These are phyloP conservation scores for Pulveroboletus sp. DNA, from an alignment of 768 basidiomycete genomes.

Conservation along the genomic window DNA sequence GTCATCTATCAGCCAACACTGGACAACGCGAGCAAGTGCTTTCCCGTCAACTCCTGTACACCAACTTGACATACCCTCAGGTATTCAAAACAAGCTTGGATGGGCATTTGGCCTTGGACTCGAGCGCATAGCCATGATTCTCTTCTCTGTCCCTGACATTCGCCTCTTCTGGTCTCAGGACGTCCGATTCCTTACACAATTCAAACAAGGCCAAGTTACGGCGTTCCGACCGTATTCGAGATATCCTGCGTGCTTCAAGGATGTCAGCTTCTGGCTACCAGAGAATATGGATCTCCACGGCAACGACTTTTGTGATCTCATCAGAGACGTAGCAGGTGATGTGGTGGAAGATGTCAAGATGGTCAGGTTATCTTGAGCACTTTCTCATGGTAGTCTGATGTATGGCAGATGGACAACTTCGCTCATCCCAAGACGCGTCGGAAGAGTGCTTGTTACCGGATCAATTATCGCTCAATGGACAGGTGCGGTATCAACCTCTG, in stretches of 20 bases:
- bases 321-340: conserved; percentile 90
- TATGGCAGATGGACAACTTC: conserved; percentile 80
- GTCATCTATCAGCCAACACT: conserved; percentile 88
- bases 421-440: conserved; percentile 81
- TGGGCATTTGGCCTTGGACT: conserved; percentile 99
- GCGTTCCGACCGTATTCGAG: conserved; percentile 90
- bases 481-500: conserved; percentile 41
- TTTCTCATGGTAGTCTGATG: conserved; percentile 1
- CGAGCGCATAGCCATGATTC: conserved; percentile 96
- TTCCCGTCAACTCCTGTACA: not conserved
- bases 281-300: conserved; percentile 64
- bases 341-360: conserved; percentile 85
- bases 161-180: conserved; percentile 96
- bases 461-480: conserved; percentile 97
- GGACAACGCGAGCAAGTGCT: conserved; percentile 71
- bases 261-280: conserved; percentile 90
- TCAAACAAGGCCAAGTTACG: conserved; percentile 67
- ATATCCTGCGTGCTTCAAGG: conserved; percentile 90
- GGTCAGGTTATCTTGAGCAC: conserved; percentile 39
- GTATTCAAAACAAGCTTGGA: conserved; percentile 76
- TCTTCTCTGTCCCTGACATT: conserved; percentile 96
- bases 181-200: conserved; percentile 82
- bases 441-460: conserved; percentile 79
- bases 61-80: conserved; percentile 35
- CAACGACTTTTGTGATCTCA: conserved; percentile 95